Evolutionary conservation across 345 rosid species (phyloP).

Genomic region (Syzygium jambos): DNA sequence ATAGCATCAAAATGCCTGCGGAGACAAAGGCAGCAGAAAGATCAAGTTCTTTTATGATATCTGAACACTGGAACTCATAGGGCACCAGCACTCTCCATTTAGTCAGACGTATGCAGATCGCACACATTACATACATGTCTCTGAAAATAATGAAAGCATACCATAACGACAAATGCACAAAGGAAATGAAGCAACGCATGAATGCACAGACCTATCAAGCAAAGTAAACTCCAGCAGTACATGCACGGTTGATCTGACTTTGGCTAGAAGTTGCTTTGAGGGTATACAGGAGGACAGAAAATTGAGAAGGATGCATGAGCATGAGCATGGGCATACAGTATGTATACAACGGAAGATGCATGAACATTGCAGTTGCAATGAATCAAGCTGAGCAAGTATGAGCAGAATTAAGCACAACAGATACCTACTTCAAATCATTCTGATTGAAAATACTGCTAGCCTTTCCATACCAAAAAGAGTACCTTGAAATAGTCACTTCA

Average conservation of each 20-base stretch:
- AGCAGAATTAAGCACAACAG: background rate
- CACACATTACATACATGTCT: background rate
- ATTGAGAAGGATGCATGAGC: background rate
- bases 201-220: background rate
- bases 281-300: background rate
- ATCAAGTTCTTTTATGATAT: background rate
- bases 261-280: background rate
- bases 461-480: background rate
- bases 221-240: background rate
- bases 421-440: background rate
- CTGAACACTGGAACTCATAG: background rate
- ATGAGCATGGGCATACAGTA: background rate
- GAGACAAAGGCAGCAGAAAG: background rate
- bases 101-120: background rate
- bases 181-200: background rate
- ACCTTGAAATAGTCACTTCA: constrained; percentile 6
- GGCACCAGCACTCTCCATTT: background rate
- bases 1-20: background rate
- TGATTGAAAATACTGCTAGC: background rate
- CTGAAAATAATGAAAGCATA: background rate
- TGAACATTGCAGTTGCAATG: background rate
- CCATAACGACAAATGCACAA: background rate
- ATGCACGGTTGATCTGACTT: background rate
- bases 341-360: background rate
- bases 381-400: background rate